Evolutionary conservation across 768 basidiomycete species (phyloP), one percentile per base, ranked within the genome.

Genomic region (Boletus bicolor): DNA sequence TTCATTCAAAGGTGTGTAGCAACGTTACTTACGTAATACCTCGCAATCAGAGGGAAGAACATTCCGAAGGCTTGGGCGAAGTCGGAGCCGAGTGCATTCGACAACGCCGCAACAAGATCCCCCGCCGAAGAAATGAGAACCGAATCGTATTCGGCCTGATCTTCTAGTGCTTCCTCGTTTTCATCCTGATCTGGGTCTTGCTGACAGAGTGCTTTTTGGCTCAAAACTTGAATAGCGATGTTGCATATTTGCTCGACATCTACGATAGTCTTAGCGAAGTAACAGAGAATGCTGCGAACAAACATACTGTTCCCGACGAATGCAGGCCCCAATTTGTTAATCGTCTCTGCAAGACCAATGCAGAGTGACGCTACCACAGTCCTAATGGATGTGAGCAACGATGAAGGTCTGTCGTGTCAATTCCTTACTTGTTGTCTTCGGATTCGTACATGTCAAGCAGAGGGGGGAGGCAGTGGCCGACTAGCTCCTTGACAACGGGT

Each of bases 191-290:
- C 94, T 45, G 94, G 93, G 66, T 96, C 93, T 71, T 94, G 89
- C 72, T 99, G 97, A 76, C 96, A 98, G 62, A 93, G 82, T 0
- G 94, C 91, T 75, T 96, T 97, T 73, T 93, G 89, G 69, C 94
- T 91, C 43, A 99, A 79, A 61, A 99, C 85, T 65, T 92, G 85
- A 53, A 86, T 76, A 44, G 92, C 86, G 56, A 94, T 90, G 52
- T 76, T 83, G 70, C 87, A 93, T 64, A 99, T 80, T 35, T 77
- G 73, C 38, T 96, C 88, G 42, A 90, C 76, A 60, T 88, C 89
- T 91, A 51, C 32, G 35, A 35, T 28, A 17, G 30, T 45, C 65
- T 63, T 43, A 59, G 55, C 35, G 17, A 42, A 15, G 28, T 43
- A 37, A 17, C 12, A 26, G 2, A 39, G 19, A 43, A 30, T 30